These are phyloP conservation scores for Trametes punicea DNA, from an alignment of 768 basidiomycete genomes.

Conservation along the genomic window DNA sequence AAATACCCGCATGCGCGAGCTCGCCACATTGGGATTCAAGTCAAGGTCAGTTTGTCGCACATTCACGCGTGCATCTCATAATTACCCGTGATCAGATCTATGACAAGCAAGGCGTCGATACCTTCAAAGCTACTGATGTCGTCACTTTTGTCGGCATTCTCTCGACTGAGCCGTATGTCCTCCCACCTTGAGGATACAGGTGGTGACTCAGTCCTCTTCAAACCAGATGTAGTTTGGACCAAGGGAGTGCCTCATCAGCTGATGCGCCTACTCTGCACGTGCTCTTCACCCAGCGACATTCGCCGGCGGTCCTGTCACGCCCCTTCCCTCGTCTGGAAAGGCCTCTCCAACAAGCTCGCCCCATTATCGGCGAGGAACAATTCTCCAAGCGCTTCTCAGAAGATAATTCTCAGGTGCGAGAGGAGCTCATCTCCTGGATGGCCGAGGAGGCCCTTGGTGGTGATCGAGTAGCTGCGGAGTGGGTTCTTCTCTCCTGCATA, in stretches of 20 bases:
- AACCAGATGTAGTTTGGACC: slow-evolving; percentile 31
- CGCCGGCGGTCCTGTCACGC: slow-evolving; percentile 38
- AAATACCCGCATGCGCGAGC: slow-evolving; percentile 59
- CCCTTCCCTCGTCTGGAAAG: slow-evolving; percentile 33
- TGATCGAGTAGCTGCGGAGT: slow-evolving; percentile 69
- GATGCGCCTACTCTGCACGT: slow-evolving; percentile 69
- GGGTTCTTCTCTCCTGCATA: slow-evolving; percentile 60
- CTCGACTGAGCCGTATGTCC: slow-evolving; percentile 54
- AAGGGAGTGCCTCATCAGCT: slow-evolving; percentile 32
- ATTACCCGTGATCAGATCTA: slow-evolving; percentile 54
- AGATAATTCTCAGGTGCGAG: slow-evolving; percentile 35
- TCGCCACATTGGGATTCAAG: slow-evolving; percentile 64
- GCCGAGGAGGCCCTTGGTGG: slow-evolving; percentile 66
- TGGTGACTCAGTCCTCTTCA: not conserved
- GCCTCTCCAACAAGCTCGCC: not conserved
- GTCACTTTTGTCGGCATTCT: slow-evolving; percentile 73
- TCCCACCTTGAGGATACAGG: not conserved
- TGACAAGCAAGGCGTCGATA: slow-evolving; percentile 40
- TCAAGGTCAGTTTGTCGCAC: slow-evolving; percentile 48
- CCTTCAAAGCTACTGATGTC: slow-evolving; percentile 59
- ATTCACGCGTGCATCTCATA: not conserved
- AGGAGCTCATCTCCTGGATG: slow-evolving; percentile 68
- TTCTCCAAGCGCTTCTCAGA: not conserved
- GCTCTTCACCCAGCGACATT: slow-evolving; percentile 47
- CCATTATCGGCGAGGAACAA: slow-evolving; percentile 1